phyloP scores from a whole-genome alignment of 331 rosid genomes.

The Pyrus hybrid region DNA sequence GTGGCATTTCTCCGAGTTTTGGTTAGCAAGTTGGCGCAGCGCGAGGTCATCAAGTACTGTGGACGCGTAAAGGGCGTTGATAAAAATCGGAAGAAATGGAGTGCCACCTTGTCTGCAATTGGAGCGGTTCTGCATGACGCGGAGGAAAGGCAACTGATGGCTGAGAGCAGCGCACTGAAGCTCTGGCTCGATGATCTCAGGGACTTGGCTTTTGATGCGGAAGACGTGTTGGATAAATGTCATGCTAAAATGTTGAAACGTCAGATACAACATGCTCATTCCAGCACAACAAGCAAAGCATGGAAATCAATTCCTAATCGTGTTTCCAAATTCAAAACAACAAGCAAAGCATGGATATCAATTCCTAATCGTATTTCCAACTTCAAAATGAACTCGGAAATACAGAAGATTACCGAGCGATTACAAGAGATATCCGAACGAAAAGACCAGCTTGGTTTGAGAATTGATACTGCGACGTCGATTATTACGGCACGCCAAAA shows the following conservation, averaged over 20 bases:
- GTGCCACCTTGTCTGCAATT: not conserved
- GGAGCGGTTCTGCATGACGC: not conserved
- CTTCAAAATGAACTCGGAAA: not conserved
- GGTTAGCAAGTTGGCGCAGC: not conserved
- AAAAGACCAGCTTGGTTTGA: not conserved
- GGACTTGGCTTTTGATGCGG: not conserved
- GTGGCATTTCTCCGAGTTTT: not conserved
- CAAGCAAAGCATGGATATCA: not conserved
- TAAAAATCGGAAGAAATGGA: not conserved
- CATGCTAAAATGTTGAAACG: not conserved
- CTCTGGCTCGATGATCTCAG: no score
- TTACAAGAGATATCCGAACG: not conserved
- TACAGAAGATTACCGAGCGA: not conserved
- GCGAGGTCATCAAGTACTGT: not conserved
- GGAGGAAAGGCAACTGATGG: not conserved
- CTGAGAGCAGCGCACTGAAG: not conserved
- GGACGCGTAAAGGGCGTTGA: not conserved
- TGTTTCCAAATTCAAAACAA: no score
- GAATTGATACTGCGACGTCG: no score
- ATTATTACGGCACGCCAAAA: not conserved
- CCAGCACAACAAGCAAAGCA: not conserved
- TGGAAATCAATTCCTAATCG: no score
- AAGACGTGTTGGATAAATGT: not conserved
- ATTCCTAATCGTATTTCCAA: not conserved
- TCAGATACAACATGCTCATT: no score